These are phyloP conservation scores for Claviceps humidiphila DNA, from an alignment of 2,329 filamentous ascomycete species.

Conservation along the genomic window DNA sequence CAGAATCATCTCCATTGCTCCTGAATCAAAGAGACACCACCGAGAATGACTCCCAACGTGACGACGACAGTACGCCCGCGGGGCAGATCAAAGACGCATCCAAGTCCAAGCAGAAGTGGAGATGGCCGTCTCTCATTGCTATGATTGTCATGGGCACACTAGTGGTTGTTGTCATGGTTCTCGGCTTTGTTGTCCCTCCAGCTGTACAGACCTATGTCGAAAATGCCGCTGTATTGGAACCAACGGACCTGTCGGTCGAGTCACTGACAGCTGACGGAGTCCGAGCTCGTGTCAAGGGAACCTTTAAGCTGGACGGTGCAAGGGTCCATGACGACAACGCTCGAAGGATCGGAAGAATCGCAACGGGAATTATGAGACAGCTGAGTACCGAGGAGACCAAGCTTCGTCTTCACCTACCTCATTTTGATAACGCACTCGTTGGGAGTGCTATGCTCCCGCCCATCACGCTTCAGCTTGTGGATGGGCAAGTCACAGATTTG, in stretches of 20 bases:
- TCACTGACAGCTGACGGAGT: constrained; percentile 71
- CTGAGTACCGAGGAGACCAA: constrained; percentile 61
- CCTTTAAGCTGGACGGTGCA: constrained; percentile 66
- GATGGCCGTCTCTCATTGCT: constrained; percentile 71
- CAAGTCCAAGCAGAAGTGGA: constrained; percentile 10
- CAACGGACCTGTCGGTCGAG: constrained; percentile 72
- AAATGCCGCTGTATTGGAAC: constrained; percentile 67
- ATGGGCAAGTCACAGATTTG: constrained; percentile 63
- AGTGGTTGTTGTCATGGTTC: constrained; percentile 54
- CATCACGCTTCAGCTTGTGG: constrained; percentile 61
- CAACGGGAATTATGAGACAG: constrained; percentile 67
- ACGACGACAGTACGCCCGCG: constrained; percentile 9
- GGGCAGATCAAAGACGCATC: constrained; percentile 13
- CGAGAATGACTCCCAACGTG: constrained; percentile 19
- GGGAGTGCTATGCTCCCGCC: constrained; percentile 67
- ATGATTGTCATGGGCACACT: constrained; percentile 50
- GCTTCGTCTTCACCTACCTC: constrained; percentile 67
- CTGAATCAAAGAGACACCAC: constrained; percentile 12
- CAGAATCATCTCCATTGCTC: constrained; percentile 42
- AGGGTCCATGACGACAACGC: constrained; percentile 59
- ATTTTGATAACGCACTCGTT: constrained; percentile 64
- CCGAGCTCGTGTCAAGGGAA: constrained; percentile 65
- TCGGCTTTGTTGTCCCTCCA: constrained; percentile 71
- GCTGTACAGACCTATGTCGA: constrained; percentile 77
- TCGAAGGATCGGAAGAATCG: constrained; percentile 60